Conservation (phyloP, 208 protist genomes). For the Wallacemonas sp. region DNA sequence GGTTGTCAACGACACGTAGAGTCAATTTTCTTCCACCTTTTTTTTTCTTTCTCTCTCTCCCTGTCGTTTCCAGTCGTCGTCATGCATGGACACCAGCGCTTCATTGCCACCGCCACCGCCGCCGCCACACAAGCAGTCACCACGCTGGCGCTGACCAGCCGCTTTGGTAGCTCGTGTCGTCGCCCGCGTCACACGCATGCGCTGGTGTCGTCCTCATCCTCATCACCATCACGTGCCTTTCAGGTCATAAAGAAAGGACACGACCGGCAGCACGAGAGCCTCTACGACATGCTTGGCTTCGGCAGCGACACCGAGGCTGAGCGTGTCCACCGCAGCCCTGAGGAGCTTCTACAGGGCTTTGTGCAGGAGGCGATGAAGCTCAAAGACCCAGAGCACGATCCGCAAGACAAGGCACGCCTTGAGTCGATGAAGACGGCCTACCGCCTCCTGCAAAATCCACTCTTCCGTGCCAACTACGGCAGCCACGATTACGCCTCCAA, state of each 20-base stretch:
- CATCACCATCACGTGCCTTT: not conserved
- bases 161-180: no score
- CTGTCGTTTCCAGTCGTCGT: no score
- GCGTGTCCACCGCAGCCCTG: constrained; percentile 54
- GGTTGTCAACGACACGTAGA: no score
- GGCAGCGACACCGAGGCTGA: constrained; percentile 52
- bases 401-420: constrained; percentile 40
- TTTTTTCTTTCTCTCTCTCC: no score
- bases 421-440: constrained; percentile 62
- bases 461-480: constrained; percentile 63
- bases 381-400: constrained; percentile 49
- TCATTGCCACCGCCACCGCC: no score
- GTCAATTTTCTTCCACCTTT: no score
- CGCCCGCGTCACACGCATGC: no score
- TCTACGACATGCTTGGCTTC: constrained; percentile 77
- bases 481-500: constrained; percentile 72
- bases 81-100: no score
- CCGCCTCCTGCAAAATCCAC: constrained; percentile 44
- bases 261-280: constrained; percentile 50
- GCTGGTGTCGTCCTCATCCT: not conserved
- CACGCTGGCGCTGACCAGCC: no score
- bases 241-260: constrained; percentile 75
- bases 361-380: constrained; percentile 66
- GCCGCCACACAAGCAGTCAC: no score
- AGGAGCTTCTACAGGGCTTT: constrained; percentile 65